Conservation (phyloP, 2,329 filamentous ascomycete genomes). For the Pseudogymnoascus sp. region DNA sequence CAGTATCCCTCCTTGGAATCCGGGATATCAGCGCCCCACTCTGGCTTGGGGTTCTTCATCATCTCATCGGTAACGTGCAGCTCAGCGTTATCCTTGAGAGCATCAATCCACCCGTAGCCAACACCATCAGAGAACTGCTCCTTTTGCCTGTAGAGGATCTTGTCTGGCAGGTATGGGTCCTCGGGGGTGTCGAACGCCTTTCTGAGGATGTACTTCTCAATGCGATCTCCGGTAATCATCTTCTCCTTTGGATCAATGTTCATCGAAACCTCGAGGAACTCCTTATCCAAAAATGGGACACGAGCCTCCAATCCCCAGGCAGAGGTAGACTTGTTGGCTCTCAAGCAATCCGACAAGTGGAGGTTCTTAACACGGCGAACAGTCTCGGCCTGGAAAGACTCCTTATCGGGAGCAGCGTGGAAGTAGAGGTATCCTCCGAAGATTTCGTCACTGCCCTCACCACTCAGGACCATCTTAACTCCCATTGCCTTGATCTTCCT, state of each 20-base stretch:
- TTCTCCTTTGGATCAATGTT: slow-evolving; percentile 90
- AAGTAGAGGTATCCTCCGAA: slow-evolving; percentile 99
- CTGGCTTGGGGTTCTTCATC: slow-evolving; percentile 95
- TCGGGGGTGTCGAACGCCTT: slow-evolving; percentile 94
- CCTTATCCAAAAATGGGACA: slow-evolving; percentile 95
- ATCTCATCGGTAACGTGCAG: slow-evolving; percentile 87
- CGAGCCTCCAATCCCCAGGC: slow-evolving; percentile 97
- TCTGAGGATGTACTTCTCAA: slow-evolving; percentile 97
- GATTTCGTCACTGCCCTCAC: slow-evolving; percentile 95
- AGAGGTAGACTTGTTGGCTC: slow-evolving; percentile 97
- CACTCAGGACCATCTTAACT: slow-evolving; percentile 98
- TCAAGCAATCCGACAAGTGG: slow-evolving; percentile 89
- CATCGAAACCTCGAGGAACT: slow-evolving; percentile 90
- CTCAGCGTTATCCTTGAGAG: slow-evolving; percentile 89
- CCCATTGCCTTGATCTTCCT: slow-evolving; percentile 99
- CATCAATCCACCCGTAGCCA: slow-evolving; percentile 98
- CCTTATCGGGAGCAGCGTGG: slow-evolving; percentile 83
- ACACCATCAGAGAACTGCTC: slow-evolving; percentile 99
- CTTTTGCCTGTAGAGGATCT: slow-evolving; percentile 97
- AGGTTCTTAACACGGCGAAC: slow-evolving; percentile 93
- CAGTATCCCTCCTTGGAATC: slow-evolving; percentile 98
- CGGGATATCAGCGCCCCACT: slow-evolving; percentile 89
- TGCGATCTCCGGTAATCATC: slow-evolving; percentile 75
- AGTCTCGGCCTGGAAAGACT: slow-evolving; percentile 92
- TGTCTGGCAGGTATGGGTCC: slow-evolving; percentile 89